These are phyloP conservation scores for Candida piceae DNA, from an alignment of 805 yeast species.

Conservation along the genomic window DNA sequence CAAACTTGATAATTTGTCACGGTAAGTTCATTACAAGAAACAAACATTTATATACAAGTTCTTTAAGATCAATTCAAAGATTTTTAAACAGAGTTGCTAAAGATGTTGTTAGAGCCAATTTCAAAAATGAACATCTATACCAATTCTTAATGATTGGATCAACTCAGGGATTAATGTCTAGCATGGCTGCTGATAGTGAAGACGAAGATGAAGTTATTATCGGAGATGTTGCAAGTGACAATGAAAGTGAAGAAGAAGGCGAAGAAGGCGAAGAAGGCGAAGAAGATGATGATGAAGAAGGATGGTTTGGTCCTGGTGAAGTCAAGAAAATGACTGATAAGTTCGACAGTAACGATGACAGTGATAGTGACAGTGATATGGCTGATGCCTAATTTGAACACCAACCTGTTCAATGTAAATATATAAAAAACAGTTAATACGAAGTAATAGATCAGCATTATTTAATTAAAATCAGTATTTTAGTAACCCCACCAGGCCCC, in stretches of 20 bases:
- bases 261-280: conserved; percentile 26
- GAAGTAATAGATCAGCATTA: too few species aligned
- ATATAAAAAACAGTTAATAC: too few species aligned
- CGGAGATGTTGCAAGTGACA: conserved; percentile 21
- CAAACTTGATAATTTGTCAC: conserved; percentile 60
- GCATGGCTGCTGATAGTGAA: conserved; percentile 21
- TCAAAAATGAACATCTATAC: conserved; percentile 49
- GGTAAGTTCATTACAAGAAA: conserved; percentile 67
- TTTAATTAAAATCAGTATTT: too few species aligned
- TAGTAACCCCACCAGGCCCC: too few species aligned
- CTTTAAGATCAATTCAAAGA: conserved; percentile 67
- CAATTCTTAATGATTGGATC: conserved; percentile 39
- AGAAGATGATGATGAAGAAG: conserved; percentile 31
- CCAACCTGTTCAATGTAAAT: too few species aligned
- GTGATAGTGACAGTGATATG: conserved; percentile 31
- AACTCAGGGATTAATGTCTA: conserved; percentile 5
- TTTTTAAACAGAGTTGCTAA: conserved; percentile 71
- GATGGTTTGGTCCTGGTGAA: conserved; percentile 32
- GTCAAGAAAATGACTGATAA: conserved; percentile 26
- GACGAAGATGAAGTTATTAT: conserved; percentile 24
- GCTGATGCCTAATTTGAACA: too few species aligned
- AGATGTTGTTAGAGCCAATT: conserved; percentile 55
- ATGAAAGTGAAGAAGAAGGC: conserved; percentile 24
- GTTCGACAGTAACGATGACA: conserved; percentile 32
- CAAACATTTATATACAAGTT: conserved; percentile 56